A percentile compares a stretch with the other conserved stretches of the same genome.
Conservation (phyloP, 371 early-diverging fungal genomes). For the Smittium mucronatum region DNA sequence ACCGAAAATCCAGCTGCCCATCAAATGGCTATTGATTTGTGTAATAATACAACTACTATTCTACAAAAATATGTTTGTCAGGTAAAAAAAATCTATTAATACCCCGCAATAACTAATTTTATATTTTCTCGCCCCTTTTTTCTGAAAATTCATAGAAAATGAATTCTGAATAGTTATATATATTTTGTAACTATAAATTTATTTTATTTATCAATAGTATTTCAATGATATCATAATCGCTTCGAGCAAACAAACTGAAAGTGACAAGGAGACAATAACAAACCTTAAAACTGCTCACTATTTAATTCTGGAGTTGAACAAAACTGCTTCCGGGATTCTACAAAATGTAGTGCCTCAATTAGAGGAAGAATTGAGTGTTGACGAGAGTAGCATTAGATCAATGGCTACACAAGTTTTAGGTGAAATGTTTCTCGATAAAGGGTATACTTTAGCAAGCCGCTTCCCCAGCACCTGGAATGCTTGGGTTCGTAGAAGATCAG, state of each 20-base stretch:
- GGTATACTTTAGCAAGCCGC: conserved; percentile 47
- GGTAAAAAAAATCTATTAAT: too few species aligned
- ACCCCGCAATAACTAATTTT: too few species aligned
- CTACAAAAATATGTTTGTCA: conserved; percentile 83
- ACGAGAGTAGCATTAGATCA: conserved; percentile 57
- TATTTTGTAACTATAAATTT: not conserved
- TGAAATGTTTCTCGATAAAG: conserved; percentile 65
- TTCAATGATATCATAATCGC: conserved; percentile 58
- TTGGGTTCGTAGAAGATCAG: conserved; percentile 68
- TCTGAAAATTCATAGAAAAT: too few species aligned
- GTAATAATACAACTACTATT: conserved; percentile 52
- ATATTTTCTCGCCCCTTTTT: too few species aligned
- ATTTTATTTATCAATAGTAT: conserved; percentile 36
- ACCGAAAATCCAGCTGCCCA: conserved; percentile 54
- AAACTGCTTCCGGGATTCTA: conserved; percentile 57
- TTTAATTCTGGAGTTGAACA: conserved; percentile 64
- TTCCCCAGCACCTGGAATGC: conserved; percentile 77
- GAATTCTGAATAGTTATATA: too few species aligned
- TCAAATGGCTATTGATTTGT: conserved; percentile 69
- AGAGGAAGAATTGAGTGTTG: conserved; percentile 79
- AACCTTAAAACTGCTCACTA: conserved; percentile 60
- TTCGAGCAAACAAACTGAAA: conserved; percentile 40
- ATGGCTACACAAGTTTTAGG: conserved; percentile 71
- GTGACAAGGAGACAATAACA: conserved; percentile 39
- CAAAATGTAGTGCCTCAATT: conserved; percentile 86